Conservation (phyloP, 2,329 filamentous ascomycete species). For the Acrocalymma vagum region DNA sequence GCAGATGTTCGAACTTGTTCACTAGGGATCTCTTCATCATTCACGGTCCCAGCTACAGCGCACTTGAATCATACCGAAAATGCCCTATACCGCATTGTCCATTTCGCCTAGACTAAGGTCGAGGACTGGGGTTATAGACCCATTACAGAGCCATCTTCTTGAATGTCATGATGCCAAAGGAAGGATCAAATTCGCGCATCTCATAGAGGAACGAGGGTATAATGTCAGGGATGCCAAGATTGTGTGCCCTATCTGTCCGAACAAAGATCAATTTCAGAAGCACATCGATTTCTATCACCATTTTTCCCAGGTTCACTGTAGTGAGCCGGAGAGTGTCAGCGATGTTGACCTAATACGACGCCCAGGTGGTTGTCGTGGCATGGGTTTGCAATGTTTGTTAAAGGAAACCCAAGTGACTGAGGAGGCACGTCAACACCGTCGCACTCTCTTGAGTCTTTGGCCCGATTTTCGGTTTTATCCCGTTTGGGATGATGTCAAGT, state of each 20-base stretch:
- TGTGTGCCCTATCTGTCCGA: constrained; percentile 2
- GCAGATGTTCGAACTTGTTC: background rate
- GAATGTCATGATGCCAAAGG: constrained; percentile 1
- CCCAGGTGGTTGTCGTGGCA: no score
- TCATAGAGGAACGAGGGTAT: constrained; percentile 1
- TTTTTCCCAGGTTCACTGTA: background rate
- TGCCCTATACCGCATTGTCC: constrained; percentile 5
- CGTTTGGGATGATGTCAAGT: constrained; percentile 15
- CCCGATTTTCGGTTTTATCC: constrained; percentile 1
- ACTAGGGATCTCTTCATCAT: constrained; percentile 6
- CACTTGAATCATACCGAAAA: background rate
- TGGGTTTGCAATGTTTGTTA: no score
- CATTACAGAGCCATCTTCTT: background rate
- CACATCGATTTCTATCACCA: constrained; percentile 1
- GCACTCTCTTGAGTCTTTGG: constrained; percentile 17
- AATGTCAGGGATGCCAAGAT: background rate
- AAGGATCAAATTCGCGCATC: background rate
- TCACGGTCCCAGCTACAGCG: background rate
- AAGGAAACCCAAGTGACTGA: no score
- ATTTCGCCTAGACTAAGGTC: background rate
- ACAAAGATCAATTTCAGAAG: background rate
- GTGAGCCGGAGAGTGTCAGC: no score
- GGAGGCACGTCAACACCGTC: constrained; percentile 15
- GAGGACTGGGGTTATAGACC: background rate
- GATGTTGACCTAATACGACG: no score